These are phyloP conservation scores for Diplodia seriata DNA, from an alignment of 2,329 filamentous ascomycete genomes.

Conservation along the genomic window DNA sequence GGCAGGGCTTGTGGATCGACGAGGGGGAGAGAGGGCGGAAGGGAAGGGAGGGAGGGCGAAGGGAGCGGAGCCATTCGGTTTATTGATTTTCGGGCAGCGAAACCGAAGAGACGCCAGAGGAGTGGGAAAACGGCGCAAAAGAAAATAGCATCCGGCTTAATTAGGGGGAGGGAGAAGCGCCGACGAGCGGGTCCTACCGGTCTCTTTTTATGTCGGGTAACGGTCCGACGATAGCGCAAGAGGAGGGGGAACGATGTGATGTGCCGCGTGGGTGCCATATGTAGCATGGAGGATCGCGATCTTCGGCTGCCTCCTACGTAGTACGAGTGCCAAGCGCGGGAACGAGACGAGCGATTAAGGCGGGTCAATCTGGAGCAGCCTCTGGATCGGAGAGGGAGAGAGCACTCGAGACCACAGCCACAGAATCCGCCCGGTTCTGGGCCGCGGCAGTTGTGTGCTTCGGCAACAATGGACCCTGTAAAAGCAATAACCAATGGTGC, in stretches of 20 bases:
- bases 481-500: not conserved
- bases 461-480: not conserved
- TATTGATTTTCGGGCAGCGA: slow-evolving; percentile 4
- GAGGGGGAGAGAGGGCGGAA: not conserved
- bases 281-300: slow-evolving; percentile 4
- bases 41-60: not conserved
- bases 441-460: not conserved
- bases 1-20: not conserved
- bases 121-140: not conserved
- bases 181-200: not conserved
- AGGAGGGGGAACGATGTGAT: not conserved
- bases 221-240: slow-evolving; percentile 2
- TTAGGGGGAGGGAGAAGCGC: not conserved
- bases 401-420: not conserved
- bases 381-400: not conserved
- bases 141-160: not conserved
- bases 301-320: not conserved
- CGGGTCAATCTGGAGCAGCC: not conserved
- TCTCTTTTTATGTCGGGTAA: not conserved
- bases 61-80: not conserved
- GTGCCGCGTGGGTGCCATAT: not conserved
- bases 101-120: not conserved
- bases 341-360: not conserved
- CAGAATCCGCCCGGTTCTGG: not conserved
- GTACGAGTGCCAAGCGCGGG: not conserved